Base-by-base conservation (phyloP, 139 green algal genomes). In the Zygnema circumcarinatum region DNA sequence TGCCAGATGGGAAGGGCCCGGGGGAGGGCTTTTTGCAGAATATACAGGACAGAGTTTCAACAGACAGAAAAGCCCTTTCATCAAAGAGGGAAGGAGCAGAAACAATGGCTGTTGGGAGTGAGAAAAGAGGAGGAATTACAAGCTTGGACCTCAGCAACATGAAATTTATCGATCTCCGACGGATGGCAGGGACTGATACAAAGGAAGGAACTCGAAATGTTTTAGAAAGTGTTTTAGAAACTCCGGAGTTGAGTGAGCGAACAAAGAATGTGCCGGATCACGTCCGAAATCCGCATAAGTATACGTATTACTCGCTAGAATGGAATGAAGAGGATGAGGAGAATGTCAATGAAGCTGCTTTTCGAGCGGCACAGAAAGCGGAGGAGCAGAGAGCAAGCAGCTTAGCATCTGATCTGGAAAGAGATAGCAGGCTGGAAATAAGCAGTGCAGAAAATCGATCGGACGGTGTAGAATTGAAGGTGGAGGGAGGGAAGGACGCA, bases 261-360 rank as follows among this genome's bases (percentile, higher is more conserved):
- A 62, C 7, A 16, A 62, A 62, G 76, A 16, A 47, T 1, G 80
- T 91, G 20, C 86, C 86, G 0, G 87, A 91, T 39, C 87, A 91
- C 68, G 82, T 90, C 31, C 36, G n/a, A 32, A 47, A 90, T 42
- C 87, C 87, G 25, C 1, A 90, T 1, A 90, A 90, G 0, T 91
- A 91, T 39, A 90, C 56, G 42, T 38, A 78, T 20, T 91, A 91
- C 47, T 73, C 67, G 31, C 82, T 91, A 62, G 87, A 91, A 22
- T 88, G 83, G 83, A 53, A 74, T n/a, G 83, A 88, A 32, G 83
- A 88, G 2, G 83, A 87, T n/a, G 72, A 86, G 2, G 33, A 86
- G 2, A 67, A 86, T 2, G 67, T 83, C n/a, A 32, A 86, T 2
- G 79, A 67, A 32, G 2, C 3, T 38, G 47, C 41, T 3, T 38